Conservation (phyloP, 108 stramenopile genomes). For the Cyclotella sp. region DNA sequence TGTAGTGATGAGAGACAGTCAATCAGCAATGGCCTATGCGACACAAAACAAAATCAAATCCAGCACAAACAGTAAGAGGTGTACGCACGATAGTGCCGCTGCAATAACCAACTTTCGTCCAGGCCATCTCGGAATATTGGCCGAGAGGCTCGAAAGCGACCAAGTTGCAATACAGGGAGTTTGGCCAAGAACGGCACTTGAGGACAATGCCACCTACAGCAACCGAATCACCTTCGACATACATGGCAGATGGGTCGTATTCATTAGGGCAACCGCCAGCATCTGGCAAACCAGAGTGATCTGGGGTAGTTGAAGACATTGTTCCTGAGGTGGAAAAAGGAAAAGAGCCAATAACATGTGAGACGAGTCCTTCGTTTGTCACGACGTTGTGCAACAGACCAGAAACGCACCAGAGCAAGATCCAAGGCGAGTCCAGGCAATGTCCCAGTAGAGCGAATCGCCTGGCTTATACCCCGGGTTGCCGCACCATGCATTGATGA, state of each 20-base stretch:
- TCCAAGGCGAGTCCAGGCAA: constrained; percentile 1
- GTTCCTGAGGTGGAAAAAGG: too few species aligned
- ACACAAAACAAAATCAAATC: too few species aligned
- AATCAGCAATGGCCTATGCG: too few species aligned
- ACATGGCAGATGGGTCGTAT: neutral
- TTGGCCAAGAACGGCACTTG: neutral
- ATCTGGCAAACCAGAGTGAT: neutral
- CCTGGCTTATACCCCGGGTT: neutral
- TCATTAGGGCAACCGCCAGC: neutral
- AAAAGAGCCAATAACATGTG: too few species aligned
- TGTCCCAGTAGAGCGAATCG: neutral
- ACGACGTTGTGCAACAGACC: too few species aligned
- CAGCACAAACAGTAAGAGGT: neutral
- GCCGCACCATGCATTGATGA: neutral
- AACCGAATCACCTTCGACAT: neutral
- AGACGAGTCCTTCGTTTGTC: too few species aligned
- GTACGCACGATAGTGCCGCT: neutral
- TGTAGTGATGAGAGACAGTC: neutral
- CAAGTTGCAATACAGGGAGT: neutral
- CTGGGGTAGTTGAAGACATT: neutral
- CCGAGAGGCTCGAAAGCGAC: neutral
- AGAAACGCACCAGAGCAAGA: neutral
- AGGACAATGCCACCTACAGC: neutral
- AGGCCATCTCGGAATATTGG: neutral
- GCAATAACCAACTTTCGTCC: neutral